These are phyloP conservation scores for Myriosclerotinia scirpicola DNA, from an alignment of 2,329 filamentous ascomycete species.

Conservation along the genomic window DNA sequence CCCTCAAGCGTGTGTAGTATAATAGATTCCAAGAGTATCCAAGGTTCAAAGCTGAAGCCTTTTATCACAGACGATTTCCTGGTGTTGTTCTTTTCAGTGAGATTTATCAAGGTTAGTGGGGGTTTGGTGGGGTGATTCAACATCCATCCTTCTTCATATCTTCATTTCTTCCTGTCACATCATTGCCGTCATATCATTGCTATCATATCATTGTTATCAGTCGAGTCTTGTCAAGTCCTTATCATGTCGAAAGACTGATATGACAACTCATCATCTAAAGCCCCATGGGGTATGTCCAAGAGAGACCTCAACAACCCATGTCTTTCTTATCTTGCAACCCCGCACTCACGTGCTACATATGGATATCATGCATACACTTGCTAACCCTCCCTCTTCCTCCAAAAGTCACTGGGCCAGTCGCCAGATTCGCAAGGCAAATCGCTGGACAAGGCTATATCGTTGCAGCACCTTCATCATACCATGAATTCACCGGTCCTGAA, in stretches of 20 bases:
- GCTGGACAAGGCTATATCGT: constrained; percentile 92
- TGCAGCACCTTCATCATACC: constrained; percentile 85
- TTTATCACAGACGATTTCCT: constrained; percentile 62
- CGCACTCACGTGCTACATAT: constrained; percentile 19
- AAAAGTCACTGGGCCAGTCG: constrained; percentile 83
- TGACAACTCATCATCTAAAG: constrained; percentile 16
- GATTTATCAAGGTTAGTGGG: constrained; percentile 80
- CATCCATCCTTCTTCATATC: background rate
- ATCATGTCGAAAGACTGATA: background rate
- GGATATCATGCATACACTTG: constrained; percentile 5
- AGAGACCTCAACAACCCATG: constrained; percentile 3
- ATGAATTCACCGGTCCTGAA: constrained; percentile 87
- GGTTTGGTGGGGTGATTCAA: constrained; percentile 18
- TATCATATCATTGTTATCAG: constrained; percentile 8
- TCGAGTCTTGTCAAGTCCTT: background rate
- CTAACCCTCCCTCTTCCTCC: constrained; percentile 15
- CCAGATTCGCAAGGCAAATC: constrained; percentile 87
- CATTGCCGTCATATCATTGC: too few species aligned
- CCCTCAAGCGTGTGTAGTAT: constrained; percentile 68
- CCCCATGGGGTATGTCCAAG: background rate
- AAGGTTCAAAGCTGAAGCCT: constrained; percentile 24
- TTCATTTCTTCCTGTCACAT: background rate
- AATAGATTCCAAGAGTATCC: background rate
- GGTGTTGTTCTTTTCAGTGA: constrained; percentile 88
- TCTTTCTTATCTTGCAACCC: constrained; percentile 24